A percentile compares a stretch with the other conserved stretches of the same genome.
phyloP scores from a whole-genome alignment of 2,329 filamentous ascomycete species.

The Pseudocercospora eumusae region DNA sequence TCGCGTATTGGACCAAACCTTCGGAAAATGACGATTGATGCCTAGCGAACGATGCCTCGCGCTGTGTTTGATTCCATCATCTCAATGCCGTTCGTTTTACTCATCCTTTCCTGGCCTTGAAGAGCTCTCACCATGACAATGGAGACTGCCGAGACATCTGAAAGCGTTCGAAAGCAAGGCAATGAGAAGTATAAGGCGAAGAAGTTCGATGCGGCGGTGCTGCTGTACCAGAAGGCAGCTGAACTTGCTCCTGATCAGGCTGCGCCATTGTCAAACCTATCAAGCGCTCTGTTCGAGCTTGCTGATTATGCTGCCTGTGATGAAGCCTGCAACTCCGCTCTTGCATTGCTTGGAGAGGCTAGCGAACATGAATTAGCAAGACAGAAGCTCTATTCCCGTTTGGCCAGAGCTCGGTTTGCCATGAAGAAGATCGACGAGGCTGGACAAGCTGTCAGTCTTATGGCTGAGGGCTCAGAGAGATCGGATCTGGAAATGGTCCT shows the following conservation, averaged over 20 bases:
- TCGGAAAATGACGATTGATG: neutral
- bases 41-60: no score
- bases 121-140: neutral
- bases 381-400: conserved; percentile 20
- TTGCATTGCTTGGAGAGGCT: conserved; percentile 16
- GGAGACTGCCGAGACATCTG: conserved; percentile 13
- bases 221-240: conserved; percentile 20
- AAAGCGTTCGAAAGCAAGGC: conserved; percentile 17
- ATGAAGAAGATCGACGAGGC: neutral
- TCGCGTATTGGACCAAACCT: neutral
- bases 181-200: conserved; percentile 26
- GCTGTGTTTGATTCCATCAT: no score
- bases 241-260: conserved; percentile 19
- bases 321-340: conserved; percentile 13
- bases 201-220: conserved; percentile 22
- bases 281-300: conserved; percentile 24
- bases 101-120: no score
- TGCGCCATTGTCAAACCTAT: conserved; percentile 26
- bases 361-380: conserved; percentile 11
- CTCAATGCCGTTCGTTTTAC: no score
- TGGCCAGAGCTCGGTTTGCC: conserved; percentile 16
- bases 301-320: conserved; percentile 20
- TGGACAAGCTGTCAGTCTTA: neutral
- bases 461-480: neutral
- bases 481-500: neutral